These are phyloP conservation scores for Phylloporus sp. DNA, from an alignment of 768 basidiomycete genomes.

Conservation along the genomic window DNA sequence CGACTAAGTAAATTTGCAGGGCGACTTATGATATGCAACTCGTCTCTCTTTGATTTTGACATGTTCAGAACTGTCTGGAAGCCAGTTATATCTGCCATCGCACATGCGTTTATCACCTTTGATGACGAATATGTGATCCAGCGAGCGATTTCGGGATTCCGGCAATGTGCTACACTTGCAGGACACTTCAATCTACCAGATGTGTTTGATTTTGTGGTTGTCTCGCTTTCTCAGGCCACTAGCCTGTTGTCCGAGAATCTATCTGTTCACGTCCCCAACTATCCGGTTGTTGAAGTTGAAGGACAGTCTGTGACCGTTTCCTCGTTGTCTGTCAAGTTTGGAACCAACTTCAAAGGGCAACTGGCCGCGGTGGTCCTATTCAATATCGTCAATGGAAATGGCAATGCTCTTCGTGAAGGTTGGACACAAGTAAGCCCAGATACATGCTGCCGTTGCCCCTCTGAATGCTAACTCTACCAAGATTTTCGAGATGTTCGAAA, in stretches of 20 bases:
- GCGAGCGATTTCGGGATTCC: constrained; percentile 91
- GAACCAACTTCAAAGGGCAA: constrained; percentile 92
- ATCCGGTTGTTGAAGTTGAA: constrained; percentile 87
- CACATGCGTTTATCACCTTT: constrained; percentile 92
- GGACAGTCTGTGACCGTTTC: constrained; percentile 88
- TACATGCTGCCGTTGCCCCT: neutral
- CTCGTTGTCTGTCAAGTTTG: constrained; percentile 87
- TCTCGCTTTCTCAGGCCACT: constrained; percentile 89
- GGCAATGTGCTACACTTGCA: constrained; percentile 92
- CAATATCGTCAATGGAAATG: constrained; percentile 96
- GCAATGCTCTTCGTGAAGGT: constrained; percentile 88
- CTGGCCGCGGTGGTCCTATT: constrained; percentile 96
- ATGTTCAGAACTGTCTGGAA: constrained; percentile 97
- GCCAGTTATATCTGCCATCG: constrained; percentile 88
- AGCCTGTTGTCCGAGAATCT: constrained; percentile 75
- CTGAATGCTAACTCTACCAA: constrained; percentile 28
- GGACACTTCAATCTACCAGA: constrained; percentile 86
- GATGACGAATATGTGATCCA: constrained; percentile 98
- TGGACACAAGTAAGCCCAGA: constrained; percentile 84
- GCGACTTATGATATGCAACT: constrained; percentile 65
- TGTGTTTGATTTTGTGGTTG: constrained; percentile 95
- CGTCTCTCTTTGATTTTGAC: constrained; percentile 76
- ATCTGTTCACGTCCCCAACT: constrained; percentile 70
- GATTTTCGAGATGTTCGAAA: constrained; percentile 99
- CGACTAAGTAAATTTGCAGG: constrained; percentile 46